Evolutionary conservation across 495 filamentous ascomycete species (phyloP).

Genomic region (Aspergillus sclerotioniger): DNA sequence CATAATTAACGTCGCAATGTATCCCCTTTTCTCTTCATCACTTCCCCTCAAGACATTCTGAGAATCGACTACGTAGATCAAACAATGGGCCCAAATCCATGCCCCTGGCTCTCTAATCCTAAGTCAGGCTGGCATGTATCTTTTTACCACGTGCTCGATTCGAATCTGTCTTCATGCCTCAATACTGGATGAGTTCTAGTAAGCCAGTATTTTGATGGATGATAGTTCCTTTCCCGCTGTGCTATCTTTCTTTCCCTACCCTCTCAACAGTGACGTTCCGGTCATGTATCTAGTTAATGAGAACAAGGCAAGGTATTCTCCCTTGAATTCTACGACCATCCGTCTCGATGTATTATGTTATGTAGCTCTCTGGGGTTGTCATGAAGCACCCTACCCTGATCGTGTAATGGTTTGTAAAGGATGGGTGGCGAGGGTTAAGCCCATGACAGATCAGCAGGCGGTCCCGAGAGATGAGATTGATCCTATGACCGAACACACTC

Average conservation of each 20-base stretch:
- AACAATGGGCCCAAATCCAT: not conserved
- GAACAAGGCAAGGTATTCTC: slow-evolving; percentile 33
- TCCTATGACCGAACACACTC: too few species aligned
- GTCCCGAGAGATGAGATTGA: too few species aligned
- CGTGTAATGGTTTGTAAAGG: too few species aligned
- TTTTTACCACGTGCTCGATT: not conserved
- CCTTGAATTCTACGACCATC: not conserved
- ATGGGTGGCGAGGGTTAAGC: too few species aligned
- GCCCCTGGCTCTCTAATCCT: not conserved
- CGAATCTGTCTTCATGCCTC: not conserved
- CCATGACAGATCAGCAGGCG: too few species aligned
- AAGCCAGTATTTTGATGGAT: not conserved
- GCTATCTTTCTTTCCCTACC: slow-evolving; percentile 10
- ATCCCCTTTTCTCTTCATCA: slow-evolving; percentile 4
- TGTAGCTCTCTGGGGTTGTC: too few species aligned
- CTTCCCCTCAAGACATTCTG: not conserved
- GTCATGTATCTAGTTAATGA: slow-evolving; percentile 36
- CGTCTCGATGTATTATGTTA: not conserved
- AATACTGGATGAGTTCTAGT: slow-evolving; percentile 1
- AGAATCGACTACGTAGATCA: slow-evolving; percentile 4
- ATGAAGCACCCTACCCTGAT: too few species aligned
- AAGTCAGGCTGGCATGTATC: not conserved
- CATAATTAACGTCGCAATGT: slow-evolving; percentile 19
- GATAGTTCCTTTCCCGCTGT: not conserved
- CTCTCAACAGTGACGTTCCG: slow-evolving; percentile 24